Conservation (phyloP, 2,329 filamentous ascomycete genomes). For the Aphanocladium album region DNA sequence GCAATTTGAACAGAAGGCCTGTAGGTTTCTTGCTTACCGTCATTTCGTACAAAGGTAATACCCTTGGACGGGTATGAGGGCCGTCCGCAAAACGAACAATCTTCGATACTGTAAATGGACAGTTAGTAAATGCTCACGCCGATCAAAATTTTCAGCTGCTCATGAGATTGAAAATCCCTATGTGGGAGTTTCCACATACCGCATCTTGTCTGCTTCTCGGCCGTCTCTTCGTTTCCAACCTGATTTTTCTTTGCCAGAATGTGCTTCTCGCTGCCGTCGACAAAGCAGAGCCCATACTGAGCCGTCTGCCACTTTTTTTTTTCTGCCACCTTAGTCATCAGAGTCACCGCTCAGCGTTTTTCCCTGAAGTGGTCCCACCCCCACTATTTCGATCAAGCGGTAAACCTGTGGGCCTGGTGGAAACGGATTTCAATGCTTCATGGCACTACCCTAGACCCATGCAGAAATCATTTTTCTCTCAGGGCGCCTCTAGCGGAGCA, state of each 20-base stretch:
- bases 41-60: constrained; percentile 48
- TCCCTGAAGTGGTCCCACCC: background rate
- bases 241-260: background rate
- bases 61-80: constrained; percentile 53
- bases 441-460: background rate
- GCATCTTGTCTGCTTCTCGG: constrained; percentile 13
- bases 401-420: background rate
- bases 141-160: background rate
- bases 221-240: constrained; percentile 4
- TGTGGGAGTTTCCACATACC: background rate
- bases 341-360: constrained; percentile 9
- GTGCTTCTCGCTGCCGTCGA: background rate
- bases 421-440: background rate
- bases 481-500: too few relatives aligned
- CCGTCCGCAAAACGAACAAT: constrained; percentile 43
- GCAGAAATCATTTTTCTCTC: too few relatives aligned
- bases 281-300: background rate
- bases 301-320: constrained; percentile 16
- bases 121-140: background rate
- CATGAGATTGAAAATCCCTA: background rate
- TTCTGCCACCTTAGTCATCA: constrained; percentile 18
- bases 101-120: constrained; percentile 33
- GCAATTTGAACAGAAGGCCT: too few relatives aligned
- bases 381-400: constrained; percentile 6
- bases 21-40: constrained; percentile 27